Conservation (phyloP, 1,284 basidiomycete genomes). For the Grifola frondosa region DNA sequence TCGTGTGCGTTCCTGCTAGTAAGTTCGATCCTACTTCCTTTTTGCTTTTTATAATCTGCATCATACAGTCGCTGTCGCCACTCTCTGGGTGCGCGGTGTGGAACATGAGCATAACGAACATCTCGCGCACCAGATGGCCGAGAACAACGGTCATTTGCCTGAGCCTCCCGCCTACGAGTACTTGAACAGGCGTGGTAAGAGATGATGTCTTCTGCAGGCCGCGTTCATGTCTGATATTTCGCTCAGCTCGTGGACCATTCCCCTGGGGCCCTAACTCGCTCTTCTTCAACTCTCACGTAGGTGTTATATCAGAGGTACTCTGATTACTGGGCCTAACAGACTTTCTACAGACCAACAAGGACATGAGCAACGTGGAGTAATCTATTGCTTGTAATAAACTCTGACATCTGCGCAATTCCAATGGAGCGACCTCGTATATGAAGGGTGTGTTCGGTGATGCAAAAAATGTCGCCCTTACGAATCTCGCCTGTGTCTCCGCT, state of each 20-base stretch:
- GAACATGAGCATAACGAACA: constrained; percentile 77
- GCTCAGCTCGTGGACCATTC: constrained; percentile 56
- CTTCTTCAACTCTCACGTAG: constrained; percentile 76
- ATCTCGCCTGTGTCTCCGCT: no score
- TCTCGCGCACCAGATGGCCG: constrained; percentile 66
- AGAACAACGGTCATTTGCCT: constrained; percentile 75
- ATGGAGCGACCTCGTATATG: no score
- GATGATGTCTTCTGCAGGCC: background rate
- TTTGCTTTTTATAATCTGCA: constrained; percentile 8
- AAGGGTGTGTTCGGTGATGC: no score
- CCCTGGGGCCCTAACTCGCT: constrained; percentile 81
- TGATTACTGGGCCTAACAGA: background rate
- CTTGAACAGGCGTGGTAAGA: constrained; percentile 62
- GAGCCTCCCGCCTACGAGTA: constrained; percentile 72
- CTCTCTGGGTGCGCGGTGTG: constrained; percentile 73
- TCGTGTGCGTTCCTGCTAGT: constrained; percentile 74
- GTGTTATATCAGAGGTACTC: constrained; percentile 20
- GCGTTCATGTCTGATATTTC: background rate
- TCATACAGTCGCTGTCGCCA: constrained; percentile 56
- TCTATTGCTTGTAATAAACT: constrained; percentile 6
- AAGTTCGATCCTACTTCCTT: constrained; percentile 28
- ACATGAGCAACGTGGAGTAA: constrained; percentile 47
- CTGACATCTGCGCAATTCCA: no score
- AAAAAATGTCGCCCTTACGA: no score
- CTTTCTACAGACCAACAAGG: constrained; percentile 57